Base-by-base conservation (phyloP, 2,329 filamentous ascomycete species). In the Cladophialophora exuberans region DNA sequence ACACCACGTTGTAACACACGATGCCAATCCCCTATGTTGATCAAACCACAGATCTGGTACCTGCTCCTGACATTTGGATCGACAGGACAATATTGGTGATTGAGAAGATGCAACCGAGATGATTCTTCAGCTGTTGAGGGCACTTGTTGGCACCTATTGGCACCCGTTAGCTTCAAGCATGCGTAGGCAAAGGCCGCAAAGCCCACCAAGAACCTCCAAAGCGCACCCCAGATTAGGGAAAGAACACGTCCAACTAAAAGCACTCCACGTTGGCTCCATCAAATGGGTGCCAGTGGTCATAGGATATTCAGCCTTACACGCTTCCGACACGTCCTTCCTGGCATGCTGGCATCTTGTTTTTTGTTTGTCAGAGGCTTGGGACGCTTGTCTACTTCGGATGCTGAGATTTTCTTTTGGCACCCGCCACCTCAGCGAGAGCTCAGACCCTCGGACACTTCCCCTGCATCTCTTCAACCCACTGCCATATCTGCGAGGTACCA, bases 271-370 rank as follows among this genome's bases (percentile, higher is more conserved):
- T n/a, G n/a, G n/a, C n/a, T n/a, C n/a, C n/a, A n/a, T n/a, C n/a
- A n/a, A n/a, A n/a, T n/a, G n/a, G n/a, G n/a, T n/a, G n/a, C n/a
- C n/a, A n/a, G n/a, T n/a, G n/a, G n/a, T n/a, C n/a, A n/a, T n/a
- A n/a, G n/a, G n/a, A n/a, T n/a, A 49, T 26, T 49, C 46, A 49
- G 46, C 46, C 46, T 38, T 49, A 49, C 35, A 26, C 26, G 17
- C 31, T 38, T 6, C 35, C 26, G 22, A 23, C 39, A 15, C 26
- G 23, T 42, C 22, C 39, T 42, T 42, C 39, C 17, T 42, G 39
- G 20, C 11, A 15, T 42, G 20, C 39, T 42, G 20, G 39, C 22
- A n/a, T 42, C 39, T 42, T 42, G 39, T 23, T n/a, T 36, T 17
- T 25, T 26, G 20, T 42, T 42, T 23, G 10, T 42, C n/a, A n/a